phyloP scores from a whole-genome alignment of 2,329 filamentous ascomycete species.

The Aureobasidium melanogenum region DNA sequence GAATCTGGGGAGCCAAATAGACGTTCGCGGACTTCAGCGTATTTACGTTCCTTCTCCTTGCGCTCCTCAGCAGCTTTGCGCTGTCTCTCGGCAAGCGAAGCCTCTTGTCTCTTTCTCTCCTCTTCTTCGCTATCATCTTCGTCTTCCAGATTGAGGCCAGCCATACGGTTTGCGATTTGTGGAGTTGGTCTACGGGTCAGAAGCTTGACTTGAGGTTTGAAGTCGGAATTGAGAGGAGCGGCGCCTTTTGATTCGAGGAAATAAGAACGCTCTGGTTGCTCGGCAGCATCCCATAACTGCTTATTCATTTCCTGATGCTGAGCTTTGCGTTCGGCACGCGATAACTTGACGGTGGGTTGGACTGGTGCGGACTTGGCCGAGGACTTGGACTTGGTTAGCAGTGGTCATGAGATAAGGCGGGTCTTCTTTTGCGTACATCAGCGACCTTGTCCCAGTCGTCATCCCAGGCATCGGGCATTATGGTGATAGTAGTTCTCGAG shows the following conservation, averaged over 20 bases:
- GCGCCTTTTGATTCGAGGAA: slow-evolving; percentile 59
- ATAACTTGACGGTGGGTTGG: slow-evolving; percentile 43
- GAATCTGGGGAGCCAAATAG: slow-evolving; percentile 59
- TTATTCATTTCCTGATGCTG: slow-evolving; percentile 76
- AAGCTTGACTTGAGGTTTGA: slow-evolving; percentile 76
- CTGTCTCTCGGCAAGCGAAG: slow-evolving; percentile 67
- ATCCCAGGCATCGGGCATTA: slow-evolving; percentile 74
- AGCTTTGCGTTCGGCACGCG: slow-evolving; percentile 68
- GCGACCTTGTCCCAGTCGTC: slow-evolving; percentile 80
- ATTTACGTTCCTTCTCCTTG: slow-evolving; percentile 83
- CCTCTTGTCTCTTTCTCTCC: slow-evolving; percentile 49
- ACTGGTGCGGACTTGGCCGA: slow-evolving; percentile 23
- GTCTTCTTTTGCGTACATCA: slow-evolving; percentile 45
- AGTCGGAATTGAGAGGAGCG: slow-evolving; percentile 55
- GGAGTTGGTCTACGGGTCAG: slow-evolving; percentile 69
- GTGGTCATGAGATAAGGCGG: slow-evolving; percentile 8
- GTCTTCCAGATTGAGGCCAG: slow-evolving; percentile 37
- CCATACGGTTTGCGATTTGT: slow-evolving; percentile 48
- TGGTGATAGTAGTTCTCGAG: slow-evolving; percentile 31
- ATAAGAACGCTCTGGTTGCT: slow-evolving; percentile 64
- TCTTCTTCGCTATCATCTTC: slow-evolving; percentile 59
- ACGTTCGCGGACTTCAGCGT: slow-evolving; percentile 79
- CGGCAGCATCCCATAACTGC: slow-evolving; percentile 85
- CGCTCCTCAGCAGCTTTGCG: slow-evolving; percentile 68
- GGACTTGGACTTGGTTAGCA: slow-evolving; percentile 25